Evolutionary conservation across 2,329 filamentous ascomycete species (phyloP).

Genomic region (Dactylellina haptotyla): DNA sequence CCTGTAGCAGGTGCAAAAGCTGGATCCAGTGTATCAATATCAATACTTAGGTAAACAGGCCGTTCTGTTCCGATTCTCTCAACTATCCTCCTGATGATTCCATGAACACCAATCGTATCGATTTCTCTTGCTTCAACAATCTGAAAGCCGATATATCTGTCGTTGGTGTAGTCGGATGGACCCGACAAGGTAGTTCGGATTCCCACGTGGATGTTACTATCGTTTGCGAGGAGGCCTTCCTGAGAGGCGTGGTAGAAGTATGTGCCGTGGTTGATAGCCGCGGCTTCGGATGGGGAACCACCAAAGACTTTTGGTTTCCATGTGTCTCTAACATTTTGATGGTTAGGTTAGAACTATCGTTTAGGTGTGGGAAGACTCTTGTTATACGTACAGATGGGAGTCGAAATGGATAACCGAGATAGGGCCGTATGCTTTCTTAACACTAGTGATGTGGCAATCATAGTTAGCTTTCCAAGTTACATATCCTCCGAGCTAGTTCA

Average conservation of each 20-base stretch:
- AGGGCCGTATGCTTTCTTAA: slow-evolving; percentile 71
- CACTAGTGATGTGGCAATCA: slow-evolving; percentile 58
- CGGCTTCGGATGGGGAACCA: slow-evolving; percentile 78
- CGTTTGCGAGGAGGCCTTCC: slow-evolving; percentile 81
- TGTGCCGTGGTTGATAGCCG: slow-evolving; percentile 84
- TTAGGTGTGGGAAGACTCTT: too few relatives aligned
- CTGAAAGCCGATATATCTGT: slow-evolving; percentile 84
- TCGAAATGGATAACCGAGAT: slow-evolving; percentile 73
- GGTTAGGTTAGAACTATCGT: too few relatives aligned
- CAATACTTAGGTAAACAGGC: slow-evolving; percentile 83
- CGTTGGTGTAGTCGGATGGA: slow-evolving; percentile 82
- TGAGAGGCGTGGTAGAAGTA: slow-evolving; percentile 86
- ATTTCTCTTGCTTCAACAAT: slow-evolving; percentile 80
- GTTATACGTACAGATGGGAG: slow-evolving; percentile 64
- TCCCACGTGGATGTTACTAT: slow-evolving; percentile 86
- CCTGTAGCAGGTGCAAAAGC: slow-evolving; percentile 67
- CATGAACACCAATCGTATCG: slow-evolving; percentile 74
- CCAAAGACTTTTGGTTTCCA: slow-evolving; percentile 89
- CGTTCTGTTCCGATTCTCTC: slow-evolving; percentile 77
- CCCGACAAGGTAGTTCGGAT: slow-evolving; percentile 84
- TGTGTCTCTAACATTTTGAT: slow-evolving; percentile 62
- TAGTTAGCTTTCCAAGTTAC: too few relatives aligned
- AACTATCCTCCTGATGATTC: slow-evolving; percentile 81
- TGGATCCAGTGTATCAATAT: slow-evolving; percentile 89
- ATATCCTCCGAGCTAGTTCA: too few relatives aligned